A percentile compares a stretch with the other conserved stretches of the same genome.
Conservation (phyloP, 306 rosid species). For the Sindora glabra region DNA sequence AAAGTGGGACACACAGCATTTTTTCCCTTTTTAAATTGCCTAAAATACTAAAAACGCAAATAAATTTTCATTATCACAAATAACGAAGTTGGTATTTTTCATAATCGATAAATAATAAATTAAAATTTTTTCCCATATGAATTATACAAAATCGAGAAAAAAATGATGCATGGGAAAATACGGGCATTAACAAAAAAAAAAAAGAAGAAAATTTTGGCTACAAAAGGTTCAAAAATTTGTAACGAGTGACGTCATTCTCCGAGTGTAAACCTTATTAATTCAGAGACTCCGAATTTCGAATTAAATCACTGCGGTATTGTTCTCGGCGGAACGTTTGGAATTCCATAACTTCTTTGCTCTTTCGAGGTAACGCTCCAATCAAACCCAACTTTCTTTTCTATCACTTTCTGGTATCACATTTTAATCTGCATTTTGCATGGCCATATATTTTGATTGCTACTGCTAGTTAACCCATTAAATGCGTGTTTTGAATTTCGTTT, state of each 20-base stretch:
- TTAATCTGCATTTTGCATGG: not conserved
- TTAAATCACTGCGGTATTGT: not conserved
- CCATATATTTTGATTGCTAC: not conserved
- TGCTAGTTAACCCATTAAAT: not conserved
- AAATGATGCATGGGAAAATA: no score
- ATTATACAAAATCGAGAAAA: no score
- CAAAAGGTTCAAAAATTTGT: not conserved
- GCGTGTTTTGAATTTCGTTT: conserved; percentile 8
- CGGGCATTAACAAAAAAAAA: no score
- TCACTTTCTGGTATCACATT: not conserved
- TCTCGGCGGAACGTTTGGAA: not conserved
- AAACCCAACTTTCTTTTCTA: not conserved
- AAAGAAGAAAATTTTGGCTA: no score
- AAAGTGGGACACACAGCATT: no score
- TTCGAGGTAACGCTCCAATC: not conserved
- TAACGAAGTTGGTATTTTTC: no score
- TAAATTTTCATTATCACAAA: no score
- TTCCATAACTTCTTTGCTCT: not conserved
- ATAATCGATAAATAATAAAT: no score
- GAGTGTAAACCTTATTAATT: not conserved
- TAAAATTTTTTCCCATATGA: no score
- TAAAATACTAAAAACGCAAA: no score
- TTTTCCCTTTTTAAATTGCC: no score
- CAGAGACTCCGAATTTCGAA: not conserved
- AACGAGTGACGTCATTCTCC: conserved; percentile 14